phyloP scores from a whole-genome alignment of 1,284 basidiomycete species.

The Trichosporon sp. region DNA sequence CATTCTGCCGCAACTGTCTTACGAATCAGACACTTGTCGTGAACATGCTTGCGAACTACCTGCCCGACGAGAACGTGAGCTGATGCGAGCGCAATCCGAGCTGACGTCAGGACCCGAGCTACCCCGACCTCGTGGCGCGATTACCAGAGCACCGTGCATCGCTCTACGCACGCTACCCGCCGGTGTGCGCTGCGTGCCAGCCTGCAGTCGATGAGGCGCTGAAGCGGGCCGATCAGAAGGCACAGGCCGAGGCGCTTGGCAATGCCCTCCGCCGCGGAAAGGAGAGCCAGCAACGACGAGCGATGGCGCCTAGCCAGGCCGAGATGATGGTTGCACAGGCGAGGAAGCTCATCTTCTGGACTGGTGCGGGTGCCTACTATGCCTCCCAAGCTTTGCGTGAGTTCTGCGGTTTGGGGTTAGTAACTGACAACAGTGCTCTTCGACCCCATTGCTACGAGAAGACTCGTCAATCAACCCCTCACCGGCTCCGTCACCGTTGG shows the following conservation, averaged over 20 bases:
- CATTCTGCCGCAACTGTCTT: slow-evolving; percentile 82
- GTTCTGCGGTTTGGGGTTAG: neutral
- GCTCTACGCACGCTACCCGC: slow-evolving; percentile 78
- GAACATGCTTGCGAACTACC: slow-evolving; percentile 82
- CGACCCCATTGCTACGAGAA: neutral
- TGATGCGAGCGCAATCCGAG: neutral
- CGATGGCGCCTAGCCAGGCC: neutral
- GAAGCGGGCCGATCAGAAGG: slow-evolving; percentile 73
- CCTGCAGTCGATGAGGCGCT: slow-evolving; percentile 80
- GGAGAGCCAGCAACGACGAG: slow-evolving; percentile 11
- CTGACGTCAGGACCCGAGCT: slow-evolving; percentile 67
- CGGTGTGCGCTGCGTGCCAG: slow-evolving; percentile 73
- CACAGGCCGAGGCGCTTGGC: slow-evolving; percentile 70
- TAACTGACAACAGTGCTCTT: neutral
- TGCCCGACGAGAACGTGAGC: slow-evolving; percentile 65
- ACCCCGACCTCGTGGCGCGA: slow-evolving; percentile 64
- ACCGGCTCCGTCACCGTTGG: neutral
- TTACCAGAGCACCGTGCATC: slow-evolving; percentile 72
- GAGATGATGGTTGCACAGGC: neutral
- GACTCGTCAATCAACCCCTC: neutral
- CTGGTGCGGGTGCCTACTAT: neutral
- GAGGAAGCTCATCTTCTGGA: neutral
- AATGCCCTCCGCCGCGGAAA: slow-evolving; percentile 44
- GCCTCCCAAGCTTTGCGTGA: neutral
- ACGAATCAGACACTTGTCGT: slow-evolving; percentile 86